Conservation (phyloP, 352 stramenopile species). For the Hyaloperonospora brassicae region DNA sequence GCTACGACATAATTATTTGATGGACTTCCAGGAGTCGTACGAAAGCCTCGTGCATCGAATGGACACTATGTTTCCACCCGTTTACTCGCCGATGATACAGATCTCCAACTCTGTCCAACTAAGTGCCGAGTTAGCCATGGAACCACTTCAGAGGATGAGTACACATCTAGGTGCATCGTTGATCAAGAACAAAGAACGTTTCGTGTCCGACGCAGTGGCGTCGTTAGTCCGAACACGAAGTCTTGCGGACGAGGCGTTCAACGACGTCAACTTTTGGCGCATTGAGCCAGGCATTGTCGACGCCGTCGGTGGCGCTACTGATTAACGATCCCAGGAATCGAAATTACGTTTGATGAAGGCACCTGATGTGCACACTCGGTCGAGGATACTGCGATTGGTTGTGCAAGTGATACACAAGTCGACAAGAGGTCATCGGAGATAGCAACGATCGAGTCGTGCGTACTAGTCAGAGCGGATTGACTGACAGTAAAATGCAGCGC, state of each 20-base stretch:
- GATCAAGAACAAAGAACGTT: slow-evolving; percentile 29
- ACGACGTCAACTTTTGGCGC: slow-evolving; percentile 83
- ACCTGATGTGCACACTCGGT: slow-evolving; percentile 13
- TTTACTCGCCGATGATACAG: slow-evolving; percentile 36
- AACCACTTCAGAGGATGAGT: slow-evolving; percentile 7
- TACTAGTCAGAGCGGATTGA: too few relatives aligned
- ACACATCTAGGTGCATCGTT: slow-evolving; percentile 7
- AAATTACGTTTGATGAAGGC: background rate
- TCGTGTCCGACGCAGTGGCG: slow-evolving; percentile 47
- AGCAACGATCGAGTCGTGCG: too few relatives aligned
- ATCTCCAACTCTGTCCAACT: background rate
- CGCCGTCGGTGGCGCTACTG: background rate
- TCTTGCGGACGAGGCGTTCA: slow-evolving; percentile 75
- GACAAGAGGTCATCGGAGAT: too few relatives aligned
- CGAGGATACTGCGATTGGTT: too few relatives aligned
- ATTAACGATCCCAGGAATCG: too few relatives aligned
- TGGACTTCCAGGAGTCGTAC: slow-evolving; percentile 65
- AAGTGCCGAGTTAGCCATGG: slow-evolving; percentile 3
- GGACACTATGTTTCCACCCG: slow-evolving; percentile 73
- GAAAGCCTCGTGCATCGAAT: slow-evolving; percentile 43
- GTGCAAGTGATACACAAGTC: too few relatives aligned
- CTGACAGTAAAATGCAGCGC: too few relatives aligned
- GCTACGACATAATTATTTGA: slow-evolving; percentile 50
- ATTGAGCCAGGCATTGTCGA: slow-evolving; percentile 44
- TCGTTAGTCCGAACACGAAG: slow-evolving; percentile 41